Percentiles rank a stretch among this genome's conserved stretches.
phyloP scores from a whole-genome alignment of 2,329 filamentous ascomycete genomes.

The Coniochaeta sp. region DNA sequence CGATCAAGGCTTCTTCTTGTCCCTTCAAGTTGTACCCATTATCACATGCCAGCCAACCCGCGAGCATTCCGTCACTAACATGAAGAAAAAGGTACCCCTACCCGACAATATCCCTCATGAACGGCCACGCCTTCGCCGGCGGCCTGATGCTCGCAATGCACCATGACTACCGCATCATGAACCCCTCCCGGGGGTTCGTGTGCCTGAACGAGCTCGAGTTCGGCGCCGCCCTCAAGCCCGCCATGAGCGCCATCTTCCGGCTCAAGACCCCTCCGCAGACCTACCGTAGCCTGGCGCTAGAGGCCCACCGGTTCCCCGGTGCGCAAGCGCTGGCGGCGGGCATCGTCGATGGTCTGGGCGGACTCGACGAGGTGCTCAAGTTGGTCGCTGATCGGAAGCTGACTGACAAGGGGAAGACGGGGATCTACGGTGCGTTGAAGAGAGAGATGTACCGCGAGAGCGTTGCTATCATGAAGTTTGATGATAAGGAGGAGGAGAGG shows the following conservation, averaged over 20 bases:
- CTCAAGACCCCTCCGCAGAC: slow-evolving; percentile 52
- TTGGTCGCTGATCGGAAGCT: slow-evolving; percentile 55
- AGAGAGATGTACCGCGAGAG: slow-evolving; percentile 67
- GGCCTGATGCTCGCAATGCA: slow-evolving; percentile 77
- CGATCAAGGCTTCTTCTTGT: no score
- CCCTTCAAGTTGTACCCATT: neutral
- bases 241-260: slow-evolving; percentile 70
- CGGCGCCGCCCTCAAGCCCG: slow-evolving; percentile 63
- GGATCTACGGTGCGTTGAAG: slow-evolving; percentile 66
- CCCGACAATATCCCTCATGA: slow-evolving; percentile 73
- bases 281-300: slow-evolving; percentile 62
- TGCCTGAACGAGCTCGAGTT: slow-evolving; percentile 80
- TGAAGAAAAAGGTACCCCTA: slow-evolving; percentile 52
- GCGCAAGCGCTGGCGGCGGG: slow-evolving; percentile 56
- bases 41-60: neutral
- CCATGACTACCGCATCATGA: slow-evolving; percentile 77
- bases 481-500: slow-evolving; percentile 41
- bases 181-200: slow-evolving; percentile 60
- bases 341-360: slow-evolving; percentile 61
- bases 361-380: slow-evolving; percentile 52
- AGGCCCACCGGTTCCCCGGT: slow-evolving; percentile 60
- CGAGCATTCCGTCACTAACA: neutral
- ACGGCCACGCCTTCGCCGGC: slow-evolving; percentile 74
- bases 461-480: slow-evolving; percentile 40
- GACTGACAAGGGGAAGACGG: slow-evolving; percentile 51